These are phyloP conservation scores for Penicillium diatomitis DNA, from an alignment of 495 filamentous ascomycete species.

Conservation along the genomic window DNA sequence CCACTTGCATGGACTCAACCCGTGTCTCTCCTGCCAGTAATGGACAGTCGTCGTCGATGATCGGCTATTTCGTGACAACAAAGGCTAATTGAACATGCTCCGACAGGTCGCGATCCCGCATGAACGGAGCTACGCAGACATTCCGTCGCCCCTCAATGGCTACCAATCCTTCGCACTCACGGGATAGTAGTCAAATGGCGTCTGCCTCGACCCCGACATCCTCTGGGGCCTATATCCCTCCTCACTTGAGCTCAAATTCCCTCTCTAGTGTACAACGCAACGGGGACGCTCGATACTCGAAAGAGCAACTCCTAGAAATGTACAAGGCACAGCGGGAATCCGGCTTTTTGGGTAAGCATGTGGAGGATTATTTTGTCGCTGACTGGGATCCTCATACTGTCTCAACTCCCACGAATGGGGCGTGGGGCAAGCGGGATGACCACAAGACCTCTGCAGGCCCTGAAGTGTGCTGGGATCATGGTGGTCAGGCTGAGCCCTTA, in stretches of 20 bases:
- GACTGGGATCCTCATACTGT: constrained; percentile 66
- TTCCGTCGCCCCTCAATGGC: constrained; percentile 76
- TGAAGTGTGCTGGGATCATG: constrained; percentile 83
- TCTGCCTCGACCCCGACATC: constrained; percentile 42
- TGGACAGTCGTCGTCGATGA: too few relatives aligned
- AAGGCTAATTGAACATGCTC: constrained; percentile 17
- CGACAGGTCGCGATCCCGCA: constrained; percentile 52
- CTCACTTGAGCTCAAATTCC: constrained; percentile 47
- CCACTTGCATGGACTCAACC: too few relatives aligned
- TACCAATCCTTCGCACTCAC: constrained; percentile 45
- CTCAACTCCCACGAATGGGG: constrained; percentile 51
- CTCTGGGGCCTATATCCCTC: constrained; percentile 49
- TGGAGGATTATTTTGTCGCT: constrained; percentile 61
- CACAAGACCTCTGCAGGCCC: constrained; percentile 56
- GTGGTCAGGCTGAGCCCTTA: constrained; percentile 63
- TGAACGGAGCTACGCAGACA: constrained; percentile 76
- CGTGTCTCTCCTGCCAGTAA: not conserved
- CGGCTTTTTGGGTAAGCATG: constrained; percentile 49
- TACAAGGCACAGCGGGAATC: constrained; percentile 52
- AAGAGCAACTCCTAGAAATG: constrained; percentile 72
- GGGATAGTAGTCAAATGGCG: constrained; percentile 39
- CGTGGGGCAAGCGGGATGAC: constrained; percentile 74
- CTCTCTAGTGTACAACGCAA: constrained; percentile 42
- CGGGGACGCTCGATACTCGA: constrained; percentile 64
- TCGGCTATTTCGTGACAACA: not conserved